These are phyloP conservation scores for Lojkania enalia DNA, from an alignment of 2,329 filamentous ascomycete species.

Conservation along the genomic window DNA sequence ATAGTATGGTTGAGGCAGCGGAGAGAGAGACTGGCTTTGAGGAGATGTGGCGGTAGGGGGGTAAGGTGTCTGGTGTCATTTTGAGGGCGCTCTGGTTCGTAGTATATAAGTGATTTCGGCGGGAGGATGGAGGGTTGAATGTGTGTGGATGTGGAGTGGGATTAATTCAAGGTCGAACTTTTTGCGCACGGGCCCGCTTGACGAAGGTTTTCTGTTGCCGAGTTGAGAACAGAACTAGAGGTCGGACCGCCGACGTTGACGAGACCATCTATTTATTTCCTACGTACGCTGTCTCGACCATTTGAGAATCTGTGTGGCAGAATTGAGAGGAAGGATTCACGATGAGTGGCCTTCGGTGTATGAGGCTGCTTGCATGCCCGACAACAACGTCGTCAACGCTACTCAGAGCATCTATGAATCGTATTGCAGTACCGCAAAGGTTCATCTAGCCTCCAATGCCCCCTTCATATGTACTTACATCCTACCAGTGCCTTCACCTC, in stretches of 20 bases:
- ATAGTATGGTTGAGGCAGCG: conserved; percentile 41
- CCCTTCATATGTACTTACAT: background rate
- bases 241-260: background rate
- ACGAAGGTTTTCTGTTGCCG: conserved; percentile 1
- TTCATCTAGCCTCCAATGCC: conserved; percentile 10
- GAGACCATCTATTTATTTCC: conserved; percentile 1
- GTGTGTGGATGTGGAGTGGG: background rate
- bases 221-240: background rate
- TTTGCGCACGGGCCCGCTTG: conserved; percentile 34
- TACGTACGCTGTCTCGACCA: too few species aligned
- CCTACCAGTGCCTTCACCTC: conserved; percentile 2
- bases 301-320: too few species aligned
- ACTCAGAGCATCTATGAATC: conserved; percentile 24
- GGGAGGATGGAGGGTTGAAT: background rate
- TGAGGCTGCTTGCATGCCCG: conserved; percentile 30
- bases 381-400: conserved; percentile 19
- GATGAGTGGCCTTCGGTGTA: conserved; percentile 41
- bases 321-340: too few species aligned
- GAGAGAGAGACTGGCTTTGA: conserved; percentile 34
- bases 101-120: conserved; percentile 3
- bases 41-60: conserved; percentile 42
- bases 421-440: conserved; percentile 22
- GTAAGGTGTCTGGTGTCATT: conserved; percentile 42
- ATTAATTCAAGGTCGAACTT: conserved; percentile 22
- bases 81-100: conserved; percentile 4